These are phyloP conservation scores for Penicillium verhagenii DNA, from an alignment of 495 filamentous ascomycete species.

Conservation along the genomic window DNA sequence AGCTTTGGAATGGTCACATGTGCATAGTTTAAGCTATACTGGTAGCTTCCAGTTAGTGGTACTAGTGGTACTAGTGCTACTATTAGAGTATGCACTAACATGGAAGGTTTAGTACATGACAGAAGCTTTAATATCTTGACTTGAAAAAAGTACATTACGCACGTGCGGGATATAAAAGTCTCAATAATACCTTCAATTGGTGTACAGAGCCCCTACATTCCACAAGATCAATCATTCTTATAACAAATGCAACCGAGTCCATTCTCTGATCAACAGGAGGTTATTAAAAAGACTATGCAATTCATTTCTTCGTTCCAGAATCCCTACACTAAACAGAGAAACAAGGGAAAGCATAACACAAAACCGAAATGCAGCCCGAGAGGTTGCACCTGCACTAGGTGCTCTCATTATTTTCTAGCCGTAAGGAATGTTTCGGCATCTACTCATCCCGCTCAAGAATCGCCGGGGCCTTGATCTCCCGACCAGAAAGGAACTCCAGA, in stretches of 20 bases:
- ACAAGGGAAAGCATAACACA: background rate
- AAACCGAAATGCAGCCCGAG: background rate
- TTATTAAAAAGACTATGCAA: conserved; percentile 7
- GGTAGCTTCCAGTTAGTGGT: too few species aligned
- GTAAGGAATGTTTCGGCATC: conserved; percentile 1
- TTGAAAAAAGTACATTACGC: too few species aligned
- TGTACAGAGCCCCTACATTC: conserved; percentile 16
- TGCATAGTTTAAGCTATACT: background rate
- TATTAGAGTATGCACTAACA: too few species aligned
- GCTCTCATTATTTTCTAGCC: conserved; percentile 1
- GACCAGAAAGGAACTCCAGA: conserved; percentile 70
- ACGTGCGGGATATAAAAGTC: too few species aligned
- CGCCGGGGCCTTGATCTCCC: conserved; percentile 72
- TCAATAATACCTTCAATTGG: too few species aligned
- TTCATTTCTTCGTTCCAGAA: conserved; percentile 27
- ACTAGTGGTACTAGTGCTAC: too few species aligned
- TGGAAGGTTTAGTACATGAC: too few species aligned
- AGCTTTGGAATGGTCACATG: background rate
- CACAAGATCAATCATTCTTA: background rate
- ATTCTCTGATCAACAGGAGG: conserved; percentile 20
- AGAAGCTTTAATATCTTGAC: too few species aligned
- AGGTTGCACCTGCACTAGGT: background rate
- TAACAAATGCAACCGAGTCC: conserved; percentile 11
- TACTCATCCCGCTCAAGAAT: conserved; percentile 72
- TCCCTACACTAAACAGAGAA: conserved; percentile 2